These are phyloP conservation scores for Mucuna pruriens DNA, from an alignment of 306 rosid species.

Conservation along the genomic window DNA sequence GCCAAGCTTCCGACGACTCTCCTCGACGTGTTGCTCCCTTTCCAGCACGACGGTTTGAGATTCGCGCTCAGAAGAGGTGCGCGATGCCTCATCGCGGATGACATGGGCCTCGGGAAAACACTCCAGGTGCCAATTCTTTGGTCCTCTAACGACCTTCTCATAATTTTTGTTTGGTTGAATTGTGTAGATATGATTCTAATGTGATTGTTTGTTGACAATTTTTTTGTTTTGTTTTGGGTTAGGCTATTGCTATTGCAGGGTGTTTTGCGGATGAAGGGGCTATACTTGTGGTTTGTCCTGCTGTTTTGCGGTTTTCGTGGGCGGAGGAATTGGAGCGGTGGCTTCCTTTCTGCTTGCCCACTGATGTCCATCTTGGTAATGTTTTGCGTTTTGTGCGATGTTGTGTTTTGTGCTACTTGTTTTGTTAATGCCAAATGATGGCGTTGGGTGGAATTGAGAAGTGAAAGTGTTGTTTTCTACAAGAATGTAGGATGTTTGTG, in stretches of 20 bases:
- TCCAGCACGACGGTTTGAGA: constrained; percentile 80
- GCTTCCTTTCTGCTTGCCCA: constrained; percentile 89
- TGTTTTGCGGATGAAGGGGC: constrained; percentile 85
- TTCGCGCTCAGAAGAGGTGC: constrained; percentile 90
- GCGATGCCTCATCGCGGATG: constrained; percentile 91
- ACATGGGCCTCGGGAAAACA: constrained; percentile 98
- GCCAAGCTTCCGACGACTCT: constrained; percentile 66
- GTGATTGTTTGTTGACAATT: neutral
- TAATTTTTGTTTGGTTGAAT: neutral
- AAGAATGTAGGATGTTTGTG: constrained; percentile 8
- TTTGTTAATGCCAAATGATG: constrained; percentile 6
- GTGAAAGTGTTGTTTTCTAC: constrained; percentile 24
- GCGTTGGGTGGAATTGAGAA: constrained; percentile 3
- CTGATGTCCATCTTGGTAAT: constrained; percentile 89
- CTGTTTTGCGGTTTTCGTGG: constrained; percentile 91
- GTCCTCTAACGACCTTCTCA: no score
- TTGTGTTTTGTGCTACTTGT: constrained; percentile 16
- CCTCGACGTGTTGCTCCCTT: constrained; percentile 69
- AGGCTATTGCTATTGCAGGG: constrained; percentile 95
- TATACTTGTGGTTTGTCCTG: constrained; percentile 92
- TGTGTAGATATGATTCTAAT: neutral
- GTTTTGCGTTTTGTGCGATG: neutral
- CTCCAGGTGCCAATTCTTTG: constrained; percentile 66
- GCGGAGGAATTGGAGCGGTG: constrained; percentile 96
- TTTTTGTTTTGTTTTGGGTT: constrained; percentile 31